Conservation (phyloP, 495 filamentous ascomycete species). For the Trichoderma orchidacearum region DNA sequence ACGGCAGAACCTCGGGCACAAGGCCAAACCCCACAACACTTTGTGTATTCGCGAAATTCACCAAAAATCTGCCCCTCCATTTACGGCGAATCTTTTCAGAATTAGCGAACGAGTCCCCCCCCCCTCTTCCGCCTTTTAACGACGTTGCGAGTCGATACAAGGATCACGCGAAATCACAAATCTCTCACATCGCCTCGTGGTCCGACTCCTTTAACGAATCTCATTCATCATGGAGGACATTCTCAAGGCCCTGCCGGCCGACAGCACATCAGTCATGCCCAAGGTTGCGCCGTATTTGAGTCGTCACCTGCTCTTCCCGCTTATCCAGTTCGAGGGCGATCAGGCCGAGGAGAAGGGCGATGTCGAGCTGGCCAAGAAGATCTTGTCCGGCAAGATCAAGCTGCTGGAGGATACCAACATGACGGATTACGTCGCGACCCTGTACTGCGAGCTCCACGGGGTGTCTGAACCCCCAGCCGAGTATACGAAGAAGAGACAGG, state of each 20-base stretch:
- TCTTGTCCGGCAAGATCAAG: conserved; percentile 74
- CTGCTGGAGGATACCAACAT: conserved; percentile 94
- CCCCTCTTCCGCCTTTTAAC: background rate
- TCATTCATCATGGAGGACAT: conserved; percentile 52
- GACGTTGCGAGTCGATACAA: conserved; percentile 9
- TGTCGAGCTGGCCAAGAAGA: conserved; percentile 46
- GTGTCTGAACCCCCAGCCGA: conserved; percentile 67
- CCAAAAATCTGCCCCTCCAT: conserved; percentile 5
- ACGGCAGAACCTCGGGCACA: background rate
- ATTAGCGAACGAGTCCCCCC: background rate
- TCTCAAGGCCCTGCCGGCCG: conserved; percentile 39
- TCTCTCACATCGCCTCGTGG: conserved; percentile 3
- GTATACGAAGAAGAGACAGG: conserved; percentile 74
- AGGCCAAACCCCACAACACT: conserved; percentile 1
- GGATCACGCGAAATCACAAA: conserved; percentile 3
- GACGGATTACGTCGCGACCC: conserved; percentile 85
- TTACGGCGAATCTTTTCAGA: background rate
- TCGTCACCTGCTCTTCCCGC: conserved; percentile 86
- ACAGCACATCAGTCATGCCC: conserved; percentile 60
- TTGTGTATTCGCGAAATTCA: conserved; percentile 5
- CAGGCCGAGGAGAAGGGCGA: conserved; percentile 42
- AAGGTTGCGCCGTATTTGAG: conserved; percentile 88
- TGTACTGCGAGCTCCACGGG: conserved; percentile 77
- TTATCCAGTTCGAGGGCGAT: conserved; percentile 69
- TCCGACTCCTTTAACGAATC: background rate